A percentile compares a stretch with the other conserved stretches of the same genome.
Conservation (phyloP, 2,329 filamentous ascomycete species). For the Leptographium galeiforme region DNA sequence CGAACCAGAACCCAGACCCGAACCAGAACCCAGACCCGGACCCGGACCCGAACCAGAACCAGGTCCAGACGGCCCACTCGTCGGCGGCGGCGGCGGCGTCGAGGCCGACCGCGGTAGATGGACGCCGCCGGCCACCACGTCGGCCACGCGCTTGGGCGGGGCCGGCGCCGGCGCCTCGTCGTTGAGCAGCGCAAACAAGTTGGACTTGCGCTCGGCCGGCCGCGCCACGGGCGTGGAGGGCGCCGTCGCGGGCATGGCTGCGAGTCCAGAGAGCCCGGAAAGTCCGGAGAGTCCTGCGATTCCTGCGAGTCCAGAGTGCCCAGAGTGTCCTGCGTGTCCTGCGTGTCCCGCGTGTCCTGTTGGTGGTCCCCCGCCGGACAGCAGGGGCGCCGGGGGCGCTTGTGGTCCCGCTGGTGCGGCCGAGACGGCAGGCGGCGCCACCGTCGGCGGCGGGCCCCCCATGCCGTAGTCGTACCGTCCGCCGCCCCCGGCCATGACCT, state of each 20-base stretch:
- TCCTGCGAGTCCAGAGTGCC: no score
- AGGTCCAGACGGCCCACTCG: background rate
- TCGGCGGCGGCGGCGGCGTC: constrained; percentile 4
- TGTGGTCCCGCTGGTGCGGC: background rate
- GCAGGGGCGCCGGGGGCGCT: no score
- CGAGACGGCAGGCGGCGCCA: constrained; percentile 10
- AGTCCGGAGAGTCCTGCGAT: no score
- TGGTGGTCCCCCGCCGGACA: no score
- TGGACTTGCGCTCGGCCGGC: constrained; percentile 44
- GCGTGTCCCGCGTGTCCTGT: no score
- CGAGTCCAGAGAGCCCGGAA: no score
- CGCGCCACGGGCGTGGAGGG: constrained; percentile 23
- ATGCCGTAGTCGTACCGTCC: constrained; percentile 20
- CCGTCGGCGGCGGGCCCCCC: no score
- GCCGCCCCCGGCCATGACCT: constrained; percentile 10
- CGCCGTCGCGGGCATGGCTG: constrained; percentile 10
- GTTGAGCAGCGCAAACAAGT: constrained; percentile 49
- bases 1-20: no score
- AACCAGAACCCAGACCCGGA: no score
- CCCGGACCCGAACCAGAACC: no score
- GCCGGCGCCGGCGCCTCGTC: constrained; percentile 34
- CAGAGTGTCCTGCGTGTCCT: no score
- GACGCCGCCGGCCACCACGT: constrained; percentile 22
- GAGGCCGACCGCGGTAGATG: constrained; percentile 1
- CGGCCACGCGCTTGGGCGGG: constrained; percentile 33